Conservation (phyloP, 2,329 filamentous ascomycete species). For the Phialocephala subalpina region DNA sequence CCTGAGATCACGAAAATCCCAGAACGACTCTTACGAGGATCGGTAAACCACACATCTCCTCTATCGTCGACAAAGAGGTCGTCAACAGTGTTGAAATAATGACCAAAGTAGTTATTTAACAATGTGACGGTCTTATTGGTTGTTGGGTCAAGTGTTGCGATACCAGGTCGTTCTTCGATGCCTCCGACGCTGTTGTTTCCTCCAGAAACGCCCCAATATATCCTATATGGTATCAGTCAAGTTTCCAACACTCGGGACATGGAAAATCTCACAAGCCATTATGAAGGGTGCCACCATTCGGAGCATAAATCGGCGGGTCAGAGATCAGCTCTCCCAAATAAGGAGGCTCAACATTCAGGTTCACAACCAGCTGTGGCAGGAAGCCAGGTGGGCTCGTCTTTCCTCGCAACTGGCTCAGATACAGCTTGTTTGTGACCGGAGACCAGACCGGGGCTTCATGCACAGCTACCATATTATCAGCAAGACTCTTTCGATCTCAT, state of each 20-base stretch:
- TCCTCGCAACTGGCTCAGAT: conserved; percentile 45
- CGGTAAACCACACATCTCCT: conserved; percentile 44
- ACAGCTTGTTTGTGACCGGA: conserved; percentile 49
- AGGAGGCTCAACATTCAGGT: conserved; percentile 52
- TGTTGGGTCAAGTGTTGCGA: conserved; percentile 37
- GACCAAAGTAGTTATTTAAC: conserved; percentile 46
- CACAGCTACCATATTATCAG: conserved; percentile 36
- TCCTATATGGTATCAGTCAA: background rate
- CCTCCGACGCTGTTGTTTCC: conserved; percentile 48
- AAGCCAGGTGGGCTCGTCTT: conserved; percentile 41
- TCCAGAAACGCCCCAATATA: conserved; percentile 43
- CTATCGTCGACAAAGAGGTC: conserved; percentile 47
- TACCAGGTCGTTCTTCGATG: conserved; percentile 48
- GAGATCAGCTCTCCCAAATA: conserved; percentile 49
- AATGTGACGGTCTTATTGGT: conserved; percentile 39
- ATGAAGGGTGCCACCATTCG: conserved; percentile 51
- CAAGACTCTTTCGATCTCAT: no score
- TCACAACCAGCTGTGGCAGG: conserved; percentile 48
- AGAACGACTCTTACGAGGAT: conserved; percentile 5
- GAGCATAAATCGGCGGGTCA: conserved; percentile 52
- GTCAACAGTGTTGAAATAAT: conserved; percentile 49
- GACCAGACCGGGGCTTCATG: conserved; percentile 54
- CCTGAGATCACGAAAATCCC: background rate
- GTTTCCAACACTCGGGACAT: background rate
- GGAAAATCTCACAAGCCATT: conserved; percentile 41